Conservation (phyloP, 1,139 yeast genomes). For the Candida sp. region DNA sequence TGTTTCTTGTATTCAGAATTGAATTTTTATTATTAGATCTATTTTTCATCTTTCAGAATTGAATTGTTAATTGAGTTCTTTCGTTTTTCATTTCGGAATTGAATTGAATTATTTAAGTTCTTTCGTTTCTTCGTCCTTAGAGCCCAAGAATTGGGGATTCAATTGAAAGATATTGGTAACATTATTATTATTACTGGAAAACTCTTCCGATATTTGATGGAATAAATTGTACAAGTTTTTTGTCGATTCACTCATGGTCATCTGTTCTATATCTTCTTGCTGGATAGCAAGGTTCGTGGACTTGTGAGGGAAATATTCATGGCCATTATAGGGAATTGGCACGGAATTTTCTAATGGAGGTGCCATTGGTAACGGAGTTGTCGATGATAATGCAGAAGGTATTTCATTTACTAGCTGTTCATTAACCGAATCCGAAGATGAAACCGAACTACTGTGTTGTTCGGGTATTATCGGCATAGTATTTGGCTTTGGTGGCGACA, state of each 20-base stretch:
- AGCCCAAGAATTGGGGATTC: conserved; percentile 6
- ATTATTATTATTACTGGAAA: conserved; percentile 18
- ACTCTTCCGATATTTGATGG: conserved; percentile 27
- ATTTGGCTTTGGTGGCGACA: not conserved
- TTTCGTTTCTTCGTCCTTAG: not conserved
- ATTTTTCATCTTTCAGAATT: too few relatives aligned
- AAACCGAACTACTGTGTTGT: not conserved
- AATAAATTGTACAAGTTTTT: conserved; percentile 25
- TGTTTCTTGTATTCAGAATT: too few relatives aligned
- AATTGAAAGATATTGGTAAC: conserved; percentile 26
- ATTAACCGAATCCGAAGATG: conserved; percentile 1
- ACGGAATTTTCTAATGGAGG: not conserved
- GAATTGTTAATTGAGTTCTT: not conserved
- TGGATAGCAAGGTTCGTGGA: not conserved
- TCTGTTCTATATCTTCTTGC: conserved; percentile 2
- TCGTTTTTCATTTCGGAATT: too few relatives aligned
- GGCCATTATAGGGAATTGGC: conserved; percentile 1
- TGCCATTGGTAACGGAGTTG: not conserved
- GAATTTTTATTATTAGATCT: too few relatives aligned
- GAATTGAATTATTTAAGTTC: too few relatives aligned
- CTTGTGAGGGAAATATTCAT: not conserved
- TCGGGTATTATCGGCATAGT: not conserved
- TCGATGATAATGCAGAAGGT: not conserved
- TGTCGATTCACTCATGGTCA: conserved; percentile 20
- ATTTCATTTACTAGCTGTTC: not conserved